Base-by-base conservation (phyloP, 192 early-diverging fungal genomes). In the Oehlia diaphana region DNA sequence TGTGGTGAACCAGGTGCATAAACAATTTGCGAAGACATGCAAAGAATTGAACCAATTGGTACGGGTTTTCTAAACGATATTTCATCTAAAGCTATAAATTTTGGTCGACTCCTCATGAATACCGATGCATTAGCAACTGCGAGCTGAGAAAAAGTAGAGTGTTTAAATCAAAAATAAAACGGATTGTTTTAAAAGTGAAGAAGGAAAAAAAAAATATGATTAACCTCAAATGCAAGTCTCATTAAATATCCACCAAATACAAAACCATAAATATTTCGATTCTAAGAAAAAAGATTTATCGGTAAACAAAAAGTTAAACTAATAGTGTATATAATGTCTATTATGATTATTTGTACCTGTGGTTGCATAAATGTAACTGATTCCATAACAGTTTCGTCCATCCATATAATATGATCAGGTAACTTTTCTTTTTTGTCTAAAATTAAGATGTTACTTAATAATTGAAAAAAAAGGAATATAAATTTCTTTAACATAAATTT, bases 51-150 rank as follows among this genome's bases (percentile, higher is more conserved):
- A 0, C 95, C 95, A 73, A 98, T 93, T 50, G 88, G 88, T 42
- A 98, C 96, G 0, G 96, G 95, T 82, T 92, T 92, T n/a, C 88
- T 83, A 80, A 98, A 97, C 26, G 90, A 86, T 81, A 93, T 91
- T 65, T 92, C 91, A 77, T 94, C 92, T 33, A 93, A 84, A 10
- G 95, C 92, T 9, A 91, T 79, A 44, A 93, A 85, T 5, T 79
- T 84, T 2, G 91, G 89, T 35, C 89, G 82, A 49, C 86, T 81
- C 28, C 88, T 88, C 44, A 91, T 85, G 67, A 94, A 94, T 12
- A 95, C 81, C 0, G 90, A 87, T 3, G 91, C 94, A 62, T 92
- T 93, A 49, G 92, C 87, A 82, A 91, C 94, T 8, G 95, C 93
- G 1, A 97, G 88, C 84, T 70, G 19, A 16, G 3, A 70, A 19